A percentile compares a stretch with the other conserved stretches of the same genome.
Evolutionary conservation across 2,329 filamentous ascomycete genomes (phyloP).

Genomic region (Ophiostoma fasciatum): DNA sequence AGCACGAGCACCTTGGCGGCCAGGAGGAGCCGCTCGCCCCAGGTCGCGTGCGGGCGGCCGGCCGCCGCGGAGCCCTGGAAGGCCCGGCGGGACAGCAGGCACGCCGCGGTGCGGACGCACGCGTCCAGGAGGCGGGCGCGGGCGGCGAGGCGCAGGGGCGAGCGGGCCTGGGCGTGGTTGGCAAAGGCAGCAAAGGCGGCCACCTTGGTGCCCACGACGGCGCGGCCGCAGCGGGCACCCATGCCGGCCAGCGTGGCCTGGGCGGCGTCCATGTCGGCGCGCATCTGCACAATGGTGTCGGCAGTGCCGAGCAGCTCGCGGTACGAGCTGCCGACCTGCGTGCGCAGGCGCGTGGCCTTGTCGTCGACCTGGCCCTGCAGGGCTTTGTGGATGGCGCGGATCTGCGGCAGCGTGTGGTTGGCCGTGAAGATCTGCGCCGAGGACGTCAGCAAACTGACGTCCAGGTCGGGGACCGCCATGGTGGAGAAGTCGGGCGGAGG

Average conservation of each 20-base stretch:
- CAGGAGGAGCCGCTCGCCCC: constrained; percentile 37
- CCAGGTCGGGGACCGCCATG: constrained; percentile 23
- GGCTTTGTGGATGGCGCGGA: constrained; percentile 45
- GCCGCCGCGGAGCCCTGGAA: no score
- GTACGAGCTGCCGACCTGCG: constrained; percentile 55
- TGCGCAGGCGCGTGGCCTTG: constrained; percentile 45
- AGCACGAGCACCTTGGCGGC: constrained; percentile 62
- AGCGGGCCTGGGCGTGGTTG: constrained; percentile 13
- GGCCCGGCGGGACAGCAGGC: constrained; percentile 31
- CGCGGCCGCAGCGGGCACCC: constrained; percentile 62
- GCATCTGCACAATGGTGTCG: constrained; percentile 87
- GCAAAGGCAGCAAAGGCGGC: constrained; percentile 37
- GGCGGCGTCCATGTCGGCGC: constrained; percentile 57
- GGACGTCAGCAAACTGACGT: constrained; percentile 32
- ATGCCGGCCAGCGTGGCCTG: constrained; percentile 58
- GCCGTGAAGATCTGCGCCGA: constrained; percentile 39
- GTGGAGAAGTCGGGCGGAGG: no score
- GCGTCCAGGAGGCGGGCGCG: constrained; percentile 35
- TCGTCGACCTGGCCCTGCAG: constrained; percentile 47
- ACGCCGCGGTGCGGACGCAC: constrained; percentile 33
- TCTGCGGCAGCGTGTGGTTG: constrained; percentile 44
- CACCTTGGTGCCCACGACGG: constrained; percentile 51
- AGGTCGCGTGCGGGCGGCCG: constrained; percentile 13
- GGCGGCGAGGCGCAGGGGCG: constrained; percentile 21
- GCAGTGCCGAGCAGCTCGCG: constrained; percentile 83